A percentile compares a stretch with the other conserved stretches of the same genome.
Evolutionary conservation across 345 rosid genomes (phyloP).

Genomic region (Mangifera indica): DNA sequence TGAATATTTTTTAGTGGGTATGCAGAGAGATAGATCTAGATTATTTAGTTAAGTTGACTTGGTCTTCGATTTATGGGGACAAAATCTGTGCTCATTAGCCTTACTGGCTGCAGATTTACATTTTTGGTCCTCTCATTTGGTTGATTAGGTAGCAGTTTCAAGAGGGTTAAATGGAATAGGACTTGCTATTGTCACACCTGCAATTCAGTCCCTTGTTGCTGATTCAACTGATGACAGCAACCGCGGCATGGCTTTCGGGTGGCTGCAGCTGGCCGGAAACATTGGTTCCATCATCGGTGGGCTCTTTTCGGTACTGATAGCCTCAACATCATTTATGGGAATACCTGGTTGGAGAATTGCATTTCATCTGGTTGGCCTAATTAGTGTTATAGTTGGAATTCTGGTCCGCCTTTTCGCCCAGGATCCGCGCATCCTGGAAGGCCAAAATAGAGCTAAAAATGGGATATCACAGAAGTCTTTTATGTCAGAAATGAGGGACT

Average conservation of each 20-base stretch:
- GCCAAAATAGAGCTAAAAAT: constrained; percentile 19
- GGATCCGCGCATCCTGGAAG: constrained; percentile 49
- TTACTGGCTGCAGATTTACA: background rate
- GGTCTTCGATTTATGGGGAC: too few relatives aligned
- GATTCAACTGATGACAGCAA: constrained; percentile 77
- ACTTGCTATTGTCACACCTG: constrained; percentile 60
- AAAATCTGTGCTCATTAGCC: background rate
- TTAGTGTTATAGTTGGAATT: constrained; percentile 65
- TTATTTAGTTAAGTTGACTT: too few relatives aligned
- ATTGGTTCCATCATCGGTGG: constrained; percentile 62
- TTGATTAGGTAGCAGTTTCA: constrained; percentile 56
- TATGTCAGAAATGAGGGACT: constrained; percentile 37
- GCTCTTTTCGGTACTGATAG: constrained; percentile 54
- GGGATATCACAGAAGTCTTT: constrained; percentile 30
- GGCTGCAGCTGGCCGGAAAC: constrained; percentile 63
- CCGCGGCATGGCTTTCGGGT: constrained; percentile 79
- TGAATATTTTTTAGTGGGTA: background rate
- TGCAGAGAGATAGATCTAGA: too few relatives aligned
- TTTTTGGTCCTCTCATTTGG: constrained; percentile 7
- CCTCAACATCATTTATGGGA: constrained; percentile 66
- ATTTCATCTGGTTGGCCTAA: constrained; percentile 56
- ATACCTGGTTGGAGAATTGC: constrained; percentile 77
- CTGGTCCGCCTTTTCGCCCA: constrained; percentile 55
- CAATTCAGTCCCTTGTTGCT: constrained; percentile 64
- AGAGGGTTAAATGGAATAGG: constrained; percentile 74